These are phyloP conservation scores for Aspergillus nanangensis DNA, from an alignment of 495 filamentous ascomycete genomes.

Conservation along the genomic window DNA sequence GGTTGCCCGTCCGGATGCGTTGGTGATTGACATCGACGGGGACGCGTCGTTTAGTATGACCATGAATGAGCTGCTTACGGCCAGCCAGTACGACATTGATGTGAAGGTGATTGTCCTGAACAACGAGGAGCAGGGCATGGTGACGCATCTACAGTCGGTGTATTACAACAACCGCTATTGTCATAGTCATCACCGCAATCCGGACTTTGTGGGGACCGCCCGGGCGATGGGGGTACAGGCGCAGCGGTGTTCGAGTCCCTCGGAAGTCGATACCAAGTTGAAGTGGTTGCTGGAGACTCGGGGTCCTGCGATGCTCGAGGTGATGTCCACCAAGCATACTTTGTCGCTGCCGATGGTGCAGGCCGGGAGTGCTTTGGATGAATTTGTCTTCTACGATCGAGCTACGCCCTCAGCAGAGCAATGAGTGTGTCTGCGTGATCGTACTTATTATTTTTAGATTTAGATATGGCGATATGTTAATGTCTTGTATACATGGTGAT, in stretches of 20 bases:
- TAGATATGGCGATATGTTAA: too few relatives aligned
- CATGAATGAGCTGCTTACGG: slow-evolving; percentile 84
- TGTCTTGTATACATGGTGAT: too few relatives aligned
- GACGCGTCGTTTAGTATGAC: slow-evolving; percentile 98
- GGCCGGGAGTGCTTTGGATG: too few relatives aligned
- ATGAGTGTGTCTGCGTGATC: too few relatives aligned
- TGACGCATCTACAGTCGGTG: slow-evolving; percentile 91
- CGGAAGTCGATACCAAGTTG: slow-evolving; percentile 70
- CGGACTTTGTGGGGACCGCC: slow-evolving; percentile 79
- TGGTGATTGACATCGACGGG: slow-evolving; percentile 93
- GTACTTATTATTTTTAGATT: too few relatives aligned
- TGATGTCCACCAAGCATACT: too few relatives aligned
- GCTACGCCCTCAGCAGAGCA: too few relatives aligned
- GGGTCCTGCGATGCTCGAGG: slow-evolving; percentile 68
- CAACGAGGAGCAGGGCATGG: slow-evolving; percentile 94
- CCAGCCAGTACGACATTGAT: slow-evolving; percentile 85
- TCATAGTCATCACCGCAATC: slow-evolving; percentile 87
- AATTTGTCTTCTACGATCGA: too few relatives aligned
- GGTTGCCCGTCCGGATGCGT: slow-evolving; percentile 76
- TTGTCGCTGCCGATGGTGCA: too few relatives aligned
- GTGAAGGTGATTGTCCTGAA: slow-evolving; percentile 90
- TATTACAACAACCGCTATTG: slow-evolving; percentile 92
- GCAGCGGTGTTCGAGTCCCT: slow-evolving; percentile 57
- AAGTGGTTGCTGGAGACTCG: slow-evolving; percentile 84
- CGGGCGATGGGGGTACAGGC: slow-evolving; percentile 79